These are phyloP conservation scores for Calocera cornea DNA, from an alignment of 768 basidiomycete genomes.

Conservation along the genomic window DNA sequence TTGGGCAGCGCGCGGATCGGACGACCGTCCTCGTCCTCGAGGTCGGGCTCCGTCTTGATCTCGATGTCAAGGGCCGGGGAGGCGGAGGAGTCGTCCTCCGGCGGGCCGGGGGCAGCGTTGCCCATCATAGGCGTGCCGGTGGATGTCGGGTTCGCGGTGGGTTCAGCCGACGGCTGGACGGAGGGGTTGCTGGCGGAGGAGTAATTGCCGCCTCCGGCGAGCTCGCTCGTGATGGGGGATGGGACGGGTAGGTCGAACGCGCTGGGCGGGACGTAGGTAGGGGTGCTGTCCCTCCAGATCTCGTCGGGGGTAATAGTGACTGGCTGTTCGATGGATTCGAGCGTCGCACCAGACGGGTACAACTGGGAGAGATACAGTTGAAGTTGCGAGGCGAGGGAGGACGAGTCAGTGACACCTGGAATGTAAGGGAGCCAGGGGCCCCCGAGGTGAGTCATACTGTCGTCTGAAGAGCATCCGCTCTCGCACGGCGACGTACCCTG, in stretches of 20 bases:
- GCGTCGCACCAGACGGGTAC: background rate
- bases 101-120: background rate
- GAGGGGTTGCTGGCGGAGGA: background rate
- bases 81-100: background rate
- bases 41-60: conserved; percentile 2
- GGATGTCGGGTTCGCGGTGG: background rate
- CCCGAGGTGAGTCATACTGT: background rate
- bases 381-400: background rate
- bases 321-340: background rate
- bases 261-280: background rate
- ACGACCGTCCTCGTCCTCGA: background rate
- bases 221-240: background rate
- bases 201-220: background rate
- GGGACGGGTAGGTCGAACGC: background rate
- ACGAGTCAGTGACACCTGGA: background rate
- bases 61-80: background rate
- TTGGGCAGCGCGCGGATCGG: background rate
- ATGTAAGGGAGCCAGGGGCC: background rate
- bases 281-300: background rate
- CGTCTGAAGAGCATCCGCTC: background rate
- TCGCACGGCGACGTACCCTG: background rate
- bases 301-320: background rate
- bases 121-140: background rate
- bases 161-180: background rate
- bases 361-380: background rate